Evolutionary conservation across 2,329 filamentous ascomycete species (phyloP).

Genomic region (Sporothrix humicola): DNA sequence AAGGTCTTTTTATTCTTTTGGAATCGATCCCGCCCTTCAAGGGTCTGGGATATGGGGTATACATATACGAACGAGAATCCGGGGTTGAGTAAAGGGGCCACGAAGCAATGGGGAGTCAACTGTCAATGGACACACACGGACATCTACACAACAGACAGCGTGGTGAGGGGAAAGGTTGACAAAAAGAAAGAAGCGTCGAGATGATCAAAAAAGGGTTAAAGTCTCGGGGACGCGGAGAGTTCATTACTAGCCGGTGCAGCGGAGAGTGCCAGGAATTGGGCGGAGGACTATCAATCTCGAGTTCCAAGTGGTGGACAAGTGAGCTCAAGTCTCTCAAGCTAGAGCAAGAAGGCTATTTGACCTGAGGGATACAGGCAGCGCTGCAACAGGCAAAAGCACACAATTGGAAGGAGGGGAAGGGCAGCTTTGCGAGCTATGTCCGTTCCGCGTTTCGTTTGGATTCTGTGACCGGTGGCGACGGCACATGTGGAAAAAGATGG

Average conservation of each 20-base stretch:
- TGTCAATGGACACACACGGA: background rate
- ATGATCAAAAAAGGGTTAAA: background rate
- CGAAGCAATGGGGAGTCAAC: background rate
- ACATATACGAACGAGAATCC: background rate
- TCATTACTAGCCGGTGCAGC: slow-evolving; percentile 2
- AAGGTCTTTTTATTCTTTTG: background rate
- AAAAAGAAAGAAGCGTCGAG: background rate
- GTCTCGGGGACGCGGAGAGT: slow-evolving; percentile 17
- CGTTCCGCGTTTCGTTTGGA: background rate
- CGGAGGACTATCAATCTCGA: background rate
- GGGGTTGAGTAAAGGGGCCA: too few species aligned
- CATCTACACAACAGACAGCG: background rate
- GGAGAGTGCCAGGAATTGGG: background rate
- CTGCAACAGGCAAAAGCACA: background rate
- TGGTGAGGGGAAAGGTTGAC: background rate
- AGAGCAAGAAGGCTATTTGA: background rate
- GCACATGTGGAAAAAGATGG: slow-evolving; percentile 7
- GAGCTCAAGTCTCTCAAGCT: background rate
- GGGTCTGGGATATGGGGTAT: background rate
- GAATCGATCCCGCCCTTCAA: background rate
- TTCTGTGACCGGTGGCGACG: background rate
- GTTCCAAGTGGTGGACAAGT: background rate
- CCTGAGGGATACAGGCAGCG: background rate
- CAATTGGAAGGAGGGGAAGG: background rate
- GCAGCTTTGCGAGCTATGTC: slow-evolving; percentile 11